phyloP scores from a whole-genome alignment of 805 yeast genomes.

The Starmerella sp. region DNA sequence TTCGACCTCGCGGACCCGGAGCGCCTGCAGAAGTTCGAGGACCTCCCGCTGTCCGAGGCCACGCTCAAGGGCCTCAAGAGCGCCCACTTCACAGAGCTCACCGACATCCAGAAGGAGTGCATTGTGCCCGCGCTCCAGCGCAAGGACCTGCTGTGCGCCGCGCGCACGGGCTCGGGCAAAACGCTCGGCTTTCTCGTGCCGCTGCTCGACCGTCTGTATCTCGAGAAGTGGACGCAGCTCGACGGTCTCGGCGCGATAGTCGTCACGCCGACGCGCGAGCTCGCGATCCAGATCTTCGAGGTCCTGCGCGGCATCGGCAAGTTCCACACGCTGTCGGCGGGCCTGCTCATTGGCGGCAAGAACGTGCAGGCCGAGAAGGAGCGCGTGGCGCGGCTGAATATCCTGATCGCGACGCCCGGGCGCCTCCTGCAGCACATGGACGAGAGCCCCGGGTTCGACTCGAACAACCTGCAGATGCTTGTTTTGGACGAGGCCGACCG shows the following conservation, averaged over 20 bases:
- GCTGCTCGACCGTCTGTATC: slow-evolving; percentile 46
- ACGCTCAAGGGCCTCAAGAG: slow-evolving; percentile 65
- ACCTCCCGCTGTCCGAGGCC: slow-evolving; percentile 59
- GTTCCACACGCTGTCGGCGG: slow-evolving; percentile 67
- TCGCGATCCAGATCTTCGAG: slow-evolving; percentile 84
- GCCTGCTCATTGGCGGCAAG: slow-evolving; percentile 87
- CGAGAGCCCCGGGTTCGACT: slow-evolving; percentile 70
- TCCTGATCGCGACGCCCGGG: slow-evolving; percentile 86
- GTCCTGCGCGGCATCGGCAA: slow-evolving; percentile 75
- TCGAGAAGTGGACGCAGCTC: slow-evolving; percentile 62
- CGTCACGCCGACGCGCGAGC: slow-evolving; percentile 84
- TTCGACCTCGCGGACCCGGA: slow-evolving; percentile 10
- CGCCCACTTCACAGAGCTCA: slow-evolving; percentile 66
- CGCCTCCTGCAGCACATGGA: slow-evolving; percentile 82
- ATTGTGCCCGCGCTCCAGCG: slow-evolving; percentile 58
- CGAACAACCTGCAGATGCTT: slow-evolving; percentile 61
- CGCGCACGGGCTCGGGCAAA: slow-evolving; percentile 84
- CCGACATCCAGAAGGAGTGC: slow-evolving; percentile 75
- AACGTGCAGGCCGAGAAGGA: slow-evolving; percentile 74
- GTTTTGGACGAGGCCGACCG: slow-evolving; percentile 89
- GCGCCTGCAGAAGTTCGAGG: slow-evolving; percentile 46
- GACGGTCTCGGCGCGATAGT: slow-evolving; percentile 87
- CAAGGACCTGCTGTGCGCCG: slow-evolving; percentile 81
- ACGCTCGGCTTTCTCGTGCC: slow-evolving; percentile 82
- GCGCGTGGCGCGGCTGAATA: slow-evolving; percentile 66